Percentiles rank a stretch among this genome's conserved stretches.
These are phyloP conservation scores for Amauroascus niger DNA, from an alignment of 2,329 filamentous ascomycete species.

Conservation along the genomic window DNA sequence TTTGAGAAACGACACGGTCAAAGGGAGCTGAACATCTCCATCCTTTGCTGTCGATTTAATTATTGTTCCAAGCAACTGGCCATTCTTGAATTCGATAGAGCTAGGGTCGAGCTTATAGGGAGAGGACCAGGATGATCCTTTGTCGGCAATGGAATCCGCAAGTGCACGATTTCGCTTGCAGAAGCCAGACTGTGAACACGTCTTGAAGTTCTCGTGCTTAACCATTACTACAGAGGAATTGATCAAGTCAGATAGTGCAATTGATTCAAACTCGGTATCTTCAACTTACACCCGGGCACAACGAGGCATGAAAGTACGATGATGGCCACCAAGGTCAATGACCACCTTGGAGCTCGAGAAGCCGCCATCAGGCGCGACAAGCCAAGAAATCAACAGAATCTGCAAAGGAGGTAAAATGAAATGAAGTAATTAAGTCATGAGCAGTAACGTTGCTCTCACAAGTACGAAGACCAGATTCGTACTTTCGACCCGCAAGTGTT, in stretches of 20 bases:
- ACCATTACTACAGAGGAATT: constrained; percentile 55
- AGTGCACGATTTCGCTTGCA: constrained; percentile 89
- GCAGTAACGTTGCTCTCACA: not conserved
- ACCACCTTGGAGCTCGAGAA: constrained; percentile 37
- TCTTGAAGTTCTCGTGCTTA: constrained; percentile 96
- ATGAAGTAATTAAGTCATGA: constrained; percentile 1
- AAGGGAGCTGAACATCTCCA: constrained; percentile 64
- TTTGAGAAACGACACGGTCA: constrained; percentile 80
- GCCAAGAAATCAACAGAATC: not conserved
- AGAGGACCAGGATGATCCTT: constrained; percentile 60
- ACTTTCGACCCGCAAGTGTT: not conserved
- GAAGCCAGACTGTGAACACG: constrained; percentile 89
- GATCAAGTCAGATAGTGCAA: not conserved
- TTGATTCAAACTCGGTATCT: not conserved
- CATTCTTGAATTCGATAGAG: constrained; percentile 66
- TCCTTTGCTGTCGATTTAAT: constrained; percentile 63
- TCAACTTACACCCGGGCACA: constrained; percentile 52
- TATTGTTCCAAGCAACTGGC: constrained; percentile 69
- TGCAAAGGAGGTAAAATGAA: not conserved
- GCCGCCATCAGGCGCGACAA: constrained; percentile 12
- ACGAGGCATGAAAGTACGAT: constrained; percentile 51
- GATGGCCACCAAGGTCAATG: constrained; percentile 52
- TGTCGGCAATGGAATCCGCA: constrained; percentile 62
- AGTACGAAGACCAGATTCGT: constrained; percentile 8
- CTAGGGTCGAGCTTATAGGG: constrained; percentile 69